Evolutionary conservation across 768 basidiomycete species (phyloP), one percentile per base, ranked within the genome.

Genomic region (Auricularia cornea): DNA sequence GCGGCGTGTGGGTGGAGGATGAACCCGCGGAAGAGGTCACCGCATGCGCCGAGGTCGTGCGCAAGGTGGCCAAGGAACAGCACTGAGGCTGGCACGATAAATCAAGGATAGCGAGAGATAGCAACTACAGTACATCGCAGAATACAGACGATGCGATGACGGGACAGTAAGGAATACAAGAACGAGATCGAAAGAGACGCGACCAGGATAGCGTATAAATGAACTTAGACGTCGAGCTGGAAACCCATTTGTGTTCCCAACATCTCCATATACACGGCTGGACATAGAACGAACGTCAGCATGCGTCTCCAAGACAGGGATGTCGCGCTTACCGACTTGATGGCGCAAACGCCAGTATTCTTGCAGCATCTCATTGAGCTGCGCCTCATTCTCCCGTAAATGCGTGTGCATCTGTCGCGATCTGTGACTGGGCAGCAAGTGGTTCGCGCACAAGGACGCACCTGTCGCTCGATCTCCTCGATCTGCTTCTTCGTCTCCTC

Each of bases 231-330:
- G 12, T 67, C 61, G 3, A 68, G 28, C 23, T 65, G 59, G 81
- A 90, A 80, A 60, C 88, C 89, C 52, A 93, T 78, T 68, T 90
- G 89, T 73, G 89, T 89, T 3, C 90, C 88, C 30, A 92, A 76
- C 0, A 87, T 91, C 72, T 91, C 90, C 90, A 92, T 92, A 69
- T 90, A 93, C 2, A 91, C 82, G 72, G 91, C 91, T 92, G 66
- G 26, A n/a, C n/a, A n/a, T n/a, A 64, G 16, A 44, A 59, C 12
- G 4, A 1, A 33, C 40, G 2, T 57, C 14, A 29, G 44, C 29
- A 51, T 33, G 4, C 60, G 20, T 23, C 20, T 59, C 10, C 31
- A 52, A 20, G 35, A 52, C 32, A 10, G 3, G 20, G 26, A 48
- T 11, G 18, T 59, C 32, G 40, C 32, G 57, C 70, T 38, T 69